Evolutionary conservation across 1,139 yeast species (phyloP), one percentile per base, ranked within the genome.

Genomic region (Sugiyamaella japonica): DNA sequence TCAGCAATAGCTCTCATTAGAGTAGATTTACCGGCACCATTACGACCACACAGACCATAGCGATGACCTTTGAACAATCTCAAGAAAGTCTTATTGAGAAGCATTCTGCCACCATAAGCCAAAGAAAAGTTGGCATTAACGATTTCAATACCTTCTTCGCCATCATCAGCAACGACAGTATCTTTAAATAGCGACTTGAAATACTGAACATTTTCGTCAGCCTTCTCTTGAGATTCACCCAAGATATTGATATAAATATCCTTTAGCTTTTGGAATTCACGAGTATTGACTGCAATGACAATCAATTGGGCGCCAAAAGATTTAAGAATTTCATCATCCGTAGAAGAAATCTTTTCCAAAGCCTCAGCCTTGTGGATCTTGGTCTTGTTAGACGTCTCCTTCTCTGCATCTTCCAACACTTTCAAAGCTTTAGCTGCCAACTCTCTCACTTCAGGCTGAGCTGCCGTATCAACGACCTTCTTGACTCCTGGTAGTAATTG

Each of bases 21-120:
- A 16, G 99, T 93, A 15, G 97, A 89, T 73, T 93, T 93, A 77
- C 99, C 99, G 57, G 97, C 97, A 81, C 99, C 99, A 72, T 93
- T 93, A 75, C 98, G 83, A 68, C 99, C 99, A 78, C 97, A 90
- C 61, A 93, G 81, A 76, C 99, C 99, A 69, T 93, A 93, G 72
- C 99, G 83, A 73, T 89, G 97, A 64, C 99, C 99, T 76, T 91
- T 90, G 66, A 88, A 78, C 58, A 93, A 80, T 68, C 96, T 82
- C 69, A 93, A 76, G 60, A 80, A 86, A 54, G 99, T 91, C 75
- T 93, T 91, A 80, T 91, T 93, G 66, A 93, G 78, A 66, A 93
- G 81, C 97, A 93, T 93, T 75, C 98, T 85, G 41, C 97, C 88
- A 74, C 99, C 99, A 70, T 93, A 93, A 38, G 99, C 99, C 62